Base-by-base conservation (phyloP, 1,284 basidiomycete species). In the Puccinia triticina region DNA sequence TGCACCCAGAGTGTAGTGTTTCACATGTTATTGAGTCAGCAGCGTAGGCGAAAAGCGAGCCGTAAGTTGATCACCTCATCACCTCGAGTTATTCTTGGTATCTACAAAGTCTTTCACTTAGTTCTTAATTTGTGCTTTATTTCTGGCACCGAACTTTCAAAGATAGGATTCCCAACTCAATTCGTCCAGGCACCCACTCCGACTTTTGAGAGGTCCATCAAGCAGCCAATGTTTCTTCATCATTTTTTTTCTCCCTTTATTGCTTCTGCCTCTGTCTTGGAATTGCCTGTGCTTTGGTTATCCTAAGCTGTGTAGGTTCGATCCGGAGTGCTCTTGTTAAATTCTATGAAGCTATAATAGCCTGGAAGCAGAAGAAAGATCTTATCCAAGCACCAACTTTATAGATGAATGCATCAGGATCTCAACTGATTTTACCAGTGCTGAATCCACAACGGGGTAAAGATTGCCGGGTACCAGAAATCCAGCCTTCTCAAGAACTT, bases 301-400 rank as follows among this genome's bases (percentile, higher is more conserved):
- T 61, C 59, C 59, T 34, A 61, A 61, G 59, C 59, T 61, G 59
- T 61, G 59, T 11, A 61, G 23, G 32, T 67, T 67, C 66, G 66
- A 43, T 67, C 37, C 66, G 34, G 23, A n/a, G 14, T 67, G 29
- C 66, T 67, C 37, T n/a, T n/a, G 32, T 67, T 37, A 43, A 34
- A n/a, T 23, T 43, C 3, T 16, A 40, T 40, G 23, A 29, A 67
- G 29, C 37, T 37, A 67, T 43, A 26, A 67, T 34, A 29, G 37
- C 23, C 66, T 61, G 32, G 26, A 61, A 61, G 11, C 5, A 61
- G 59, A 61, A 61, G n/a, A 61, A 26, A 67, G 12, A 34, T 40
- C 23, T 34, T 43, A 50, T 11, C 66, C 66, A 40, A 67, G 66
- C 66, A 43, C 66, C 37, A 67, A 67, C 66, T 43, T 67, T 67